Base-by-base conservation (phyloP, 306 rosid genomes). In the Casuarina equisetifolia region DNA sequence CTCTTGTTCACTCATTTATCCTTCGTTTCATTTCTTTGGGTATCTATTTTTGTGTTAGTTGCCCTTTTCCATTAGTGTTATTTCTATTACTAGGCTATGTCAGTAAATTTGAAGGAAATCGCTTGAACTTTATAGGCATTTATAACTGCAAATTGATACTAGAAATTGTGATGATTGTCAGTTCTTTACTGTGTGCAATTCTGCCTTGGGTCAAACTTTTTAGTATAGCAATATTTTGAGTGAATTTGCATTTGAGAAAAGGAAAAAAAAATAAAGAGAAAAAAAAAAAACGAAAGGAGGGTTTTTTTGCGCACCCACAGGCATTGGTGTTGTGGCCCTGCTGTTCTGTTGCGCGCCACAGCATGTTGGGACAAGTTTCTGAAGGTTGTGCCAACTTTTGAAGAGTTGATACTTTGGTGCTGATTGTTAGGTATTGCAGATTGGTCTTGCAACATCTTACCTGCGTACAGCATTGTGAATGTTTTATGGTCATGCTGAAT, bases 1-100 rank as follows among this genome's bases (percentile, higher is more conserved):
- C 57, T 40, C 17, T 84, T 58, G 55, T 78, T 62, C 79, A 11
- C 15, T 74, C 43, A 71, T 19, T 73, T 63, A 32, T 66, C 74
- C 36, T 51, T 69, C 63, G 75, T 80, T 19, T 78, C 36, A 39
- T 64, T 76, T 66, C 20, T 13, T 44, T 10, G 51, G 74, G 66
- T 53, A 72, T 71, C 38, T 44, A 72, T 9, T 72, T 25, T 66
- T 69, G 48, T 16, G 58, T 43, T 42, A 82, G 43, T 49, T 68
- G 38, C 39, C 3, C 66, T 52, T 75, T 58, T 44, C 43, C 61
- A 58, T 46, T 42, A 16, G 45, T 5, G 36, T n/a, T 74, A 17
- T 58, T 42, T 59, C 13, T 69, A 57, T 32, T 35, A 4, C 17
- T 38, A 42, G 16, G 71, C 13, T 17, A 10, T 16, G 42, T 40